Base-by-base conservation (phyloP, 495 filamentous ascomycete species). In the Thozetella sp. region DNA sequence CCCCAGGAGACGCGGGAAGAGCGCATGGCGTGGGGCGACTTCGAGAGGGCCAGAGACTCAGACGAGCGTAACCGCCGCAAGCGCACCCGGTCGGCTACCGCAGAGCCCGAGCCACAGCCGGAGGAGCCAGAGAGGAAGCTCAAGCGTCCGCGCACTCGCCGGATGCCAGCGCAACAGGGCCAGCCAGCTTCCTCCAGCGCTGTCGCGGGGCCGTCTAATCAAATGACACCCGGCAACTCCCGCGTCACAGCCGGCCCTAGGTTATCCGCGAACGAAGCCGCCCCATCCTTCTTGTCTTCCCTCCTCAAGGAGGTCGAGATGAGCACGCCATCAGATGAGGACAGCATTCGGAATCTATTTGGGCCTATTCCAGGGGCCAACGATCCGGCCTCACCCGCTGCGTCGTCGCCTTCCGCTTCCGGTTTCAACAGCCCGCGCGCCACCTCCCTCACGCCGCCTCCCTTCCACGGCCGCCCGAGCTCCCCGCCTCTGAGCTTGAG, bases 271-370 rank as follows among this genome's bases (percentile, higher is more conserved):
- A 58, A 63, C 55, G 67, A 66, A 51, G 85, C 57, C 79, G 85
- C 72, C 10, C 83, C 79, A 0, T 83, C 80, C 11, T 97, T 97
- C 72, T 74, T 97, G 2, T 88, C 90, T 40, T 93, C 92, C 0
- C 79, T 97, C 15, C 76, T 97, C 52, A 90, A 89, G 63, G 93
- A 97, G 67, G 93, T 97, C 0, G 92, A 96, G 72, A 86, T 85
- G 63, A 86, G 89, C 53, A 73, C 87, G 1, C 65, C 67, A 4
- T 77, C 77, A 0, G 80, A 86, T 50, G 84, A 84, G 27, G 84
- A 85, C 52, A 78, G 69, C 17, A 70, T 82, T 25, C 77, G 81
- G 13, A 73, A 73, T 40, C 56, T 76, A 25, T 78, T 75, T 63
- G 70, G 76, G 60, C 67, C 79, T 58, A 65, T 83, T 68, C 63